Evolutionary conservation across 2,329 filamentous ascomycete genomes (phyloP).

Genomic region (Dendryphion nanum): DNA sequence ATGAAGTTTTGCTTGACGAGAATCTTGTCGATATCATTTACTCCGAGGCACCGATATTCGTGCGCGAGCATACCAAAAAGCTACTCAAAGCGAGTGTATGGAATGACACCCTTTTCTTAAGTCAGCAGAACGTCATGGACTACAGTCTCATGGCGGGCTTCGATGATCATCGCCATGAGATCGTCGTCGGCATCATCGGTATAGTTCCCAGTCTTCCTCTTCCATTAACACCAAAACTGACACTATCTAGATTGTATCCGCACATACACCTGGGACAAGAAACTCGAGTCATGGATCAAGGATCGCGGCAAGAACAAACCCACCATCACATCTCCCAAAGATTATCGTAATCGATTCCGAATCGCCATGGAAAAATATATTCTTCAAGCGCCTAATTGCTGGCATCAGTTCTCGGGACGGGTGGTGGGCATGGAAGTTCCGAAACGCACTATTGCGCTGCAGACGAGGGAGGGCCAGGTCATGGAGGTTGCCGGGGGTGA

Average conservation of each 20-base stretch:
- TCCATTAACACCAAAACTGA: constrained; percentile 1
- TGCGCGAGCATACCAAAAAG: constrained; percentile 94
- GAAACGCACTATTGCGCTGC: constrained; percentile 8
- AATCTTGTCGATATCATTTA: constrained; percentile 99
- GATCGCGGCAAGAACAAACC: constrained; percentile 85
- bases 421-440: constrained; percentile 14
- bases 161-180: constrained; percentile 82
- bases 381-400: constrained; percentile 71
- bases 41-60: constrained; percentile 83
- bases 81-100: constrained; percentile 87
- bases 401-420: constrained; percentile 61
- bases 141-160: constrained; percentile 98
- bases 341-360: constrained; percentile 93
- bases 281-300: constrained; percentile 99
- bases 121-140: constrained; percentile 97
- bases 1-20: constrained; percentile 94
- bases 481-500: constrained; percentile 13
- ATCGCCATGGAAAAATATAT: constrained; percentile 95
- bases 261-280: constrained; percentile 99
- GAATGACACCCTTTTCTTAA: constrained; percentile 96
- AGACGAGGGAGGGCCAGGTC: constrained; percentile 7
- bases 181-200: constrained; percentile 90
- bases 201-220: constrained; percentile 5
- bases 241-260: constrained; percentile 73
- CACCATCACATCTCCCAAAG: constrained; percentile 94